phyloP scores from a whole-genome alignment of 2,329 filamentous ascomycete species.

The Thelonectria olida region DNA sequence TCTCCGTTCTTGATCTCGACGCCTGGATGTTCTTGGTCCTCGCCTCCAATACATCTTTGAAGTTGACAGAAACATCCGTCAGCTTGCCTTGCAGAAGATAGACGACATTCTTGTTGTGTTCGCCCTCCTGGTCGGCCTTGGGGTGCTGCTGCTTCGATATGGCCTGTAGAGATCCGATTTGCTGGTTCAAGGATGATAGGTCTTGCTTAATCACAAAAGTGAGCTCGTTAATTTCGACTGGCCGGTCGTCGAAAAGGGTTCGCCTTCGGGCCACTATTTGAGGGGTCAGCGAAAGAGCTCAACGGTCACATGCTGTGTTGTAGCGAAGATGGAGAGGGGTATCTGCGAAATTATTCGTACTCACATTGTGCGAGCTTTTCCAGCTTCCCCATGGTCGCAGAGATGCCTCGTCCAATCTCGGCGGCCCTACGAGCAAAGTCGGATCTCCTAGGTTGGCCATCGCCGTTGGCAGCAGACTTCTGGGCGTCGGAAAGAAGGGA shows the following conservation, averaged over 20 bases:
- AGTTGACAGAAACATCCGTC: slow-evolving; percentile 91
- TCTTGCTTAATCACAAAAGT: slow-evolving; percentile 99
- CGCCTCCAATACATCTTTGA: slow-evolving; percentile 96
- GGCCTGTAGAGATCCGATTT: slow-evolving; percentile 84
- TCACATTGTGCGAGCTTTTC: slow-evolving; percentile 87
- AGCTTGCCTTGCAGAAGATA: slow-evolving; percentile 90
- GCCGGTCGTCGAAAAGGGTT: slow-evolving; percentile 95
- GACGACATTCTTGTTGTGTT: slow-evolving; percentile 98
- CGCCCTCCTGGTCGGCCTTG: slow-evolving; percentile 80
- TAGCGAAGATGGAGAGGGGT: background rate
- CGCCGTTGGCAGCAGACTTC: slow-evolving; percentile 68
- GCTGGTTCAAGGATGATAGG: slow-evolving; percentile 81
- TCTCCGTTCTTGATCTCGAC: slow-evolving; percentile 89
- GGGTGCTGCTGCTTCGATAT: slow-evolving; percentile 82
- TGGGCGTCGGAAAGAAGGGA: slow-evolving; percentile 81
- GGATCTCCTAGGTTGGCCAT: slow-evolving; percentile 70
- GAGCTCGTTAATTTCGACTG: slow-evolving; percentile 95
- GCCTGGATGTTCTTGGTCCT: slow-evolving; percentile 98
- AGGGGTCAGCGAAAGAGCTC: slow-evolving; percentile 17
- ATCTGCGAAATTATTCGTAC: slow-evolving; percentile 39
- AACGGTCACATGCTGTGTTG: background rate
- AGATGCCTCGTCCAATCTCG: slow-evolving; percentile 91
- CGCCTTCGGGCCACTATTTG: slow-evolving; percentile 86
- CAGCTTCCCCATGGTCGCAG: slow-evolving; percentile 91
- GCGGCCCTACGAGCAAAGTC: slow-evolving; percentile 94